These are phyloP conservation scores for Neurospora tetraspora DNA, from an alignment of 495 filamentous ascomycete species.

Conservation along the genomic window DNA sequence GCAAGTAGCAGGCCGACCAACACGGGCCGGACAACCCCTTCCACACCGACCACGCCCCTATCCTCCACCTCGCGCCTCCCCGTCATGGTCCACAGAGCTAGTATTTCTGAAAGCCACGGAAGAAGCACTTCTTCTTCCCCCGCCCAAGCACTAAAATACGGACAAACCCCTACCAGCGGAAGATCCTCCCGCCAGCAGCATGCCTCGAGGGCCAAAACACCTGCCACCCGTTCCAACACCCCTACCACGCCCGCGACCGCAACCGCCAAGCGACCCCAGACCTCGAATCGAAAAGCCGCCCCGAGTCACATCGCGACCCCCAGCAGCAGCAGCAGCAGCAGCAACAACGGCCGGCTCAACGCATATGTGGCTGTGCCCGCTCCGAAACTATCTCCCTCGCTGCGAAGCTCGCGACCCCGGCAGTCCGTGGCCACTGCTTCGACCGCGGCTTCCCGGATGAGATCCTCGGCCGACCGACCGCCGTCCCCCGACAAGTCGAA, in stretches of 20 bases:
- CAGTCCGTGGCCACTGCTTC: conserved; percentile 69
- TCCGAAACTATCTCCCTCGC: conserved; percentile 51
- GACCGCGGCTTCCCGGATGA: conserved; percentile 55
- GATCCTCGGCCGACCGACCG: conserved; percentile 29
- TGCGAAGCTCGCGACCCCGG: conserved; percentile 73
- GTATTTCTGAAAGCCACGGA: conserved; percentile 28
- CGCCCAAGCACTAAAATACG: conserved; percentile 25
- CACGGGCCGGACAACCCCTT: conserved; percentile 15
- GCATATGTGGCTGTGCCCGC: conserved; percentile 41
- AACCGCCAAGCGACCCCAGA: conserved; percentile 26
- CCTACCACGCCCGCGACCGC: conserved; percentile 14
- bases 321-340: conserved; percentile 7
- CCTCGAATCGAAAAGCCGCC: conserved; percentile 21
- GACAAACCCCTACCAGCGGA: conserved; percentile 20
- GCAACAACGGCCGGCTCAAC: conserved; percentile 31
- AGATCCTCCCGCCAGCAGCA: conserved; percentile 29
- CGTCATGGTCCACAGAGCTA: conserved; percentile 32
- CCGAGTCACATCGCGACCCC: conserved; percentile 20
- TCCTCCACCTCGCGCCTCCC: conserved; percentile 34
- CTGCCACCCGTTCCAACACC: conserved; percentile 22
- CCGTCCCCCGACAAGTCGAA: conserved; percentile 27
- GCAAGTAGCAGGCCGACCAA: not conserved
- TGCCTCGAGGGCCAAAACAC: conserved; percentile 23
- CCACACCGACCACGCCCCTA: conserved; percentile 20
- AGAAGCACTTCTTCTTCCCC: conserved; percentile 35